A percentile compares a stretch with the other conserved stretches of the same genome.
These are phyloP conservation scores for Persicaria maculosa DNA, from an alignment of 148 eudicot species.

Conservation along the genomic window DNA sequence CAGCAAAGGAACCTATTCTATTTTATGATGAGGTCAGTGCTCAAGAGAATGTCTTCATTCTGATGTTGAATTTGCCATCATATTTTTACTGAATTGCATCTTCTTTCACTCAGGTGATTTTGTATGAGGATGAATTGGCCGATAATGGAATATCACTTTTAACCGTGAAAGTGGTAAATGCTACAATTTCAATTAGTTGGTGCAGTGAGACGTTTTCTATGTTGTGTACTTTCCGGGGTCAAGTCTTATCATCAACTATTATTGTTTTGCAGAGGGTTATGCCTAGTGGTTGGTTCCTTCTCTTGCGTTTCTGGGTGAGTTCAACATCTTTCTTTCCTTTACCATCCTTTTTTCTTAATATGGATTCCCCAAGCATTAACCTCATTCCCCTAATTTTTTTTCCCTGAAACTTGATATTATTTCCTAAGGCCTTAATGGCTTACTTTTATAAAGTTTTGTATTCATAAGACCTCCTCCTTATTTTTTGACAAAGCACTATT, in stretches of 20 bases:
- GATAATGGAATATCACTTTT: slow-evolving; percentile 86
- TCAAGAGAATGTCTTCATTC: slow-evolving; percentile 4
- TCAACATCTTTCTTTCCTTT: neutral
- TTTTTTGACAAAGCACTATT: neutral
- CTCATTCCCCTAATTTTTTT: neutral
- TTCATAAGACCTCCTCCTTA: neutral
- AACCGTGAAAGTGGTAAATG: slow-evolving; percentile 90
- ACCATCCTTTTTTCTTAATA: neutral
- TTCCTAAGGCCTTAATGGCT: neutral
- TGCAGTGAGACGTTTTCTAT: neutral
- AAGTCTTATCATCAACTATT: neutral
- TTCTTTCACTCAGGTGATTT: slow-evolving; percentile 49
- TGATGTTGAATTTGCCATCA: neutral
- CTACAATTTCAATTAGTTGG: neutral
- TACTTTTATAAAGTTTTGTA: neutral
- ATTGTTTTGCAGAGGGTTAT: slow-evolving; percentile 68
- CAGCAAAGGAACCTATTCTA: slow-evolving; percentile 85
- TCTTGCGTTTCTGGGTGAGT: slow-evolving; percentile 94
- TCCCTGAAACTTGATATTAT: neutral
- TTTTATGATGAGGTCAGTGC: slow-evolving; percentile 85
- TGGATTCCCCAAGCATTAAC: neutral
- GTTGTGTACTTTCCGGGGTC: neutral
- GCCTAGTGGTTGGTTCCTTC: slow-evolving; percentile 95
- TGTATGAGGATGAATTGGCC: slow-evolving; percentile 94
- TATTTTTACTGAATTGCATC: slow-evolving; percentile 5